A percentile compares a stretch with the other conserved stretches of the same genome.
phyloP scores from a whole-genome alignment of 2,329 filamentous ascomycete genomes.

The Colletotrichum incanum region DNA sequence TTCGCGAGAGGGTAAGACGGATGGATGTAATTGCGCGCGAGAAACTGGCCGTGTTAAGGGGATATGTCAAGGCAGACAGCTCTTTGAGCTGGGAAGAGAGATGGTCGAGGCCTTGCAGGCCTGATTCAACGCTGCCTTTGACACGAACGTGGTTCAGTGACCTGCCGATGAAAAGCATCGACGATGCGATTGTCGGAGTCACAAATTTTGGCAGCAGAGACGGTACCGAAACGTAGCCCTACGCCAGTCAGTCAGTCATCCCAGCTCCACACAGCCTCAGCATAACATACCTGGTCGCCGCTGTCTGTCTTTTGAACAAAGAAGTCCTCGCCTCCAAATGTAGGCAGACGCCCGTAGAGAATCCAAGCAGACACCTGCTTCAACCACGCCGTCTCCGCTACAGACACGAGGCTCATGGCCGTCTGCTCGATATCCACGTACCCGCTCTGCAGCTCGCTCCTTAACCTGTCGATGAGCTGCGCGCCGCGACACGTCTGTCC shows the following conservation, averaged over 20 bases:
- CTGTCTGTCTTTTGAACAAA: constrained; percentile 76
- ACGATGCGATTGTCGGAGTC: constrained; percentile 79
- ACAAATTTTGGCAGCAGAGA: constrained; percentile 86
- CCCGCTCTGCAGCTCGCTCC: constrained; percentile 85
- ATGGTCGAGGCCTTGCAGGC: constrained; percentile 69
- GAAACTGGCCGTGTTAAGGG: constrained; percentile 81
- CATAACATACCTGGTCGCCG: constrained; percentile 56
- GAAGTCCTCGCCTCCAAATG: constrained; percentile 86
- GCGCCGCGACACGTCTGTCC: constrained; percentile 74
- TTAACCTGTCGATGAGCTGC: constrained; percentile 82
- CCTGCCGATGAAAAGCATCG: constrained; percentile 91
- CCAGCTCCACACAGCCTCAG: constrained; percentile 12
- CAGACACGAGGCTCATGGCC: constrained; percentile 78
- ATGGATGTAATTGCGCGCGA: constrained; percentile 82
- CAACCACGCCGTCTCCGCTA: constrained; percentile 92
- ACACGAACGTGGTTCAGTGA: constrained; percentile 87
- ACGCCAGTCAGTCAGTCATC: constrained; percentile 32
- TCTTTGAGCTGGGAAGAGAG: constrained; percentile 78
- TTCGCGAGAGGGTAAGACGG: constrained; percentile 85
- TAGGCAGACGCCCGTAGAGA: constrained; percentile 87
- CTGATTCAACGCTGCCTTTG: constrained; percentile 62
- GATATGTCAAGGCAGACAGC: constrained; percentile 79
- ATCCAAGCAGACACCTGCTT: constrained; percentile 93
- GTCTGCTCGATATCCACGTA: constrained; percentile 89
- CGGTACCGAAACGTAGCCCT: constrained; percentile 73